These are phyloP conservation scores for Capsella bursapastoris DNA, from an alignment of 345 rosid genomes.

Conservation along the genomic window DNA sequence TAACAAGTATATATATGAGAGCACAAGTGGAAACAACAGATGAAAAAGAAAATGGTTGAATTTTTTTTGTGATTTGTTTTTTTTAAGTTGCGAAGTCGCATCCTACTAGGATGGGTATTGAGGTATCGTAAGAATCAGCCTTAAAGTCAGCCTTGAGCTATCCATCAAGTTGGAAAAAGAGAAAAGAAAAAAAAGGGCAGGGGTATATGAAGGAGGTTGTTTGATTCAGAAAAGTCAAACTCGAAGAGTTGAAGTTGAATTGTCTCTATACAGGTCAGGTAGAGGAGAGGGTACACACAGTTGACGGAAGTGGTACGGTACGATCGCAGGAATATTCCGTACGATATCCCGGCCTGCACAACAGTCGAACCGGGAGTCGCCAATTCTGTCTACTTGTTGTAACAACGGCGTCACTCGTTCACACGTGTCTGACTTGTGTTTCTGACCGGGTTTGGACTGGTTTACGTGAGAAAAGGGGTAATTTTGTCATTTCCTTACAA, in stretches of 20 bases:
- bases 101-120: too few species aligned
- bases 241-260: neutral
- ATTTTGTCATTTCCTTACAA: too few species aligned
- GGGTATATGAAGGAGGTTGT: too few species aligned
- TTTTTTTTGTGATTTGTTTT: too few species aligned
- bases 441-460: neutral
- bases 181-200: neutral
- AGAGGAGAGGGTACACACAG: neutral
- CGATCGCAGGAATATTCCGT: constrained; percentile 35
- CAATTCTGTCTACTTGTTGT: neutral
- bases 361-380: constrained; percentile 1
- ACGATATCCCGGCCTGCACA: constrained; percentile 7
- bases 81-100: too few species aligned
- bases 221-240: constrained; percentile 12
- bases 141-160: neutral
- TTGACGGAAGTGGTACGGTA: constrained; percentile 9
- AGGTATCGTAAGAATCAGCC: neutral
- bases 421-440: constrained; percentile 5
- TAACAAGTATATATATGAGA: too few species aligned
- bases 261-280: too few species aligned
- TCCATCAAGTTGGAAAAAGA: neutral
- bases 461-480: too few species aligned
- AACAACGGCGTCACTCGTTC: neutral
- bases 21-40: too few species aligned
- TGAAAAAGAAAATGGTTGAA: too few species aligned